phyloP scores from a whole-genome alignment of 2,329 filamentous ascomycete genomes.

The Lanzia echinophila region DNA sequence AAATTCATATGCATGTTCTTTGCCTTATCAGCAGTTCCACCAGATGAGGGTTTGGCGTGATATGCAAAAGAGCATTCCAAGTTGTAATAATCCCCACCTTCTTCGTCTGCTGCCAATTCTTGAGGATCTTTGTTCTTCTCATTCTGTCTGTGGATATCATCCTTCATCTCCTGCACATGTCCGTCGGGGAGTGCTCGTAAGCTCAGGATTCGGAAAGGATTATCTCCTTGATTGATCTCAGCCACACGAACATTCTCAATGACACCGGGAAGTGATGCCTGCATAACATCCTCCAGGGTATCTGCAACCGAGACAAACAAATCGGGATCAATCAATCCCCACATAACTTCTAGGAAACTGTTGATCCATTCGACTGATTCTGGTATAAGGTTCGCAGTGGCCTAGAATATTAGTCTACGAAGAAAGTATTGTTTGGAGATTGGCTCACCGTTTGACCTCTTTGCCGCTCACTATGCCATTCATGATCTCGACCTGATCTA shows the following conservation, averaged over 20 bases:
- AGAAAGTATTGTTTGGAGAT: too few species aligned
- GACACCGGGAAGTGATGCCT: slow-evolving; percentile 81
- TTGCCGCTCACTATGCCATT: slow-evolving; percentile 83
- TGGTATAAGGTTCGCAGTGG: slow-evolving; percentile 80
- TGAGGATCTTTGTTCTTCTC: slow-evolving; percentile 77
- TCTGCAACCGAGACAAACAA: slow-evolving; percentile 91
- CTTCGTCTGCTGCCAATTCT: slow-evolving; percentile 80
- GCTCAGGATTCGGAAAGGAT: slow-evolving; percentile 82
- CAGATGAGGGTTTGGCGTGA: slow-evolving; percentile 70
- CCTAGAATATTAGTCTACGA: slow-evolving; percentile 29
- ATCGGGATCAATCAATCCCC: slow-evolving; percentile 90
- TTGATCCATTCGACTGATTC: slow-evolving; percentile 98
- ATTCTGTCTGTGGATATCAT: slow-evolving; percentile 72
- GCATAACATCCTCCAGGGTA: slow-evolving; percentile 92
- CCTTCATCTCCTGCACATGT: slow-evolving; percentile 74
- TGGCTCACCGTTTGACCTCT: slow-evolving; percentile 64
- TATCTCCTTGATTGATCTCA: slow-evolving; percentile 89
- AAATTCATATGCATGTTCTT: slow-evolving; percentile 97
- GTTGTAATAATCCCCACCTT: slow-evolving; percentile 89
- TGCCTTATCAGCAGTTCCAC: slow-evolving; percentile 70
- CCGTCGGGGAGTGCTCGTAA: slow-evolving; percentile 77
- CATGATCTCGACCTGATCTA: slow-evolving; percentile 70
- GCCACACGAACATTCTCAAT: slow-evolving; percentile 94
- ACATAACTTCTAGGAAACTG: slow-evolving; percentile 73
- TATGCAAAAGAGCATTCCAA: slow-evolving; percentile 87